Base-by-base conservation (phyloP, 768 basidiomycete genomes). In the Lactifluus volemus region DNA sequence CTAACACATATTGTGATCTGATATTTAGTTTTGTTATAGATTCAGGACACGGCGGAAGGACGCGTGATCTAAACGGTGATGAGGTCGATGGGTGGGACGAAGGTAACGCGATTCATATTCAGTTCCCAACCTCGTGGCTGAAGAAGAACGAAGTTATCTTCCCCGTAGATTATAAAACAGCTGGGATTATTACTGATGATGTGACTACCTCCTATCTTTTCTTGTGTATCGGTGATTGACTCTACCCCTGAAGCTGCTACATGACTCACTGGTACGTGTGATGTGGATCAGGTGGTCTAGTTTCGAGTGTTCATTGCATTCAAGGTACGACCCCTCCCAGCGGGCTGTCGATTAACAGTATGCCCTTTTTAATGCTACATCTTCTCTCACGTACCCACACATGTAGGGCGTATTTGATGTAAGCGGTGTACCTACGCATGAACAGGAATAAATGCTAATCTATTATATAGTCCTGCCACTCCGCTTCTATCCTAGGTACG, bases 31-130 rank as follows among this genome's bases (percentile, higher is more conserved):
- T n/a, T 30, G 32, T 21, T 29, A 3, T 9, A 90, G 90, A 92
- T 71, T 96, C 93, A 5, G 95, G 95, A 14, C 96, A 98, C 65
- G 96, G 96, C 41, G 94, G 92, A 14, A 94, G 94, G 73, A 87
- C 88, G 0, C 79, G 88, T 63, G 96, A 97, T 72, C 38, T 74
- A 3, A 84, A 92, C 65, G 91, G 90, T 1, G 90, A 94, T 67
- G 91, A 95, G 73, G 82, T 73, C 0, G 92, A 94, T 70, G 93
- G 93, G 12, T 83, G 74, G 65, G 91, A 94, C 66, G 90, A 93
- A 81, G 85, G 86, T 83, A 41, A 25, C 52, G 19, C 29, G 8
- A 11, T 41, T 52, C 8, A 29, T 4, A 7, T 19, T 14, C 32
- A 21, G 2, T 29, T 48, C 29, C 39, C 25, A 51, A 29, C 5